A percentile compares a stretch with the other conserved stretches of the same genome.
These are phyloP conservation scores for Diaporthe longicolla DNA, from an alignment of 2,329 filamentous ascomycete species.

Conservation along the genomic window DNA sequence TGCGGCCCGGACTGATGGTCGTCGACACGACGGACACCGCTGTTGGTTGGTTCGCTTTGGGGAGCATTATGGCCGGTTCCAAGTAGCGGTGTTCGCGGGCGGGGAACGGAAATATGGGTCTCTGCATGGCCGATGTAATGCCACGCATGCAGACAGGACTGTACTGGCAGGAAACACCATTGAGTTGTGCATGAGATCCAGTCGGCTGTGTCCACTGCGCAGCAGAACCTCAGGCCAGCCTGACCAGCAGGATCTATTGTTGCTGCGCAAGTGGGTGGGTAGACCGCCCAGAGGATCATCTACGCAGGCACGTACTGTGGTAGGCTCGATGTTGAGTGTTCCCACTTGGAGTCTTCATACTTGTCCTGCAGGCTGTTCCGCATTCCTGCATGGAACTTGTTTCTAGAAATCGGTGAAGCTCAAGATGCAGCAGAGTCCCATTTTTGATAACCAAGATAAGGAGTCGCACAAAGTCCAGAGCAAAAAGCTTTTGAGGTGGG, in stretches of 20 bases:
- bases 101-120: slow-evolving; percentile 28
- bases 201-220: slow-evolving; percentile 24
- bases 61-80: slow-evolving; percentile 4
- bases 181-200: slow-evolving; percentile 12
- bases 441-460: neutral
- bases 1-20: slow-evolving; percentile 23
- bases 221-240: slow-evolving; percentile 7
- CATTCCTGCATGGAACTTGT: slow-evolving; percentile 22
- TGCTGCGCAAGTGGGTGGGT: neutral
- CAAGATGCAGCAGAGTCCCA: neutral
- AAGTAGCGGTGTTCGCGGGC: slow-evolving; percentile 34
- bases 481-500: neutral
- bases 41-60: slow-evolving; percentile 24
- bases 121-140: slow-evolving; percentile 34
- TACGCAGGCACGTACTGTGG: neutral
- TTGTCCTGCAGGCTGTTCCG: neutral
- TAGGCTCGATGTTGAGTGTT: neutral
- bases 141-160: slow-evolving; percentile 23
- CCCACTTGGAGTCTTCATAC: neutral
- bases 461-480: neutral
- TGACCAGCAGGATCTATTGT: neutral
- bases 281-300: neutral
- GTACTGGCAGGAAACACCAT: slow-evolving; percentile 28
- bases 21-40: slow-evolving; percentile 21
- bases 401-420: slow-evolving; percentile 28